Base-by-base conservation (phyloP, 768 basidiomycete genomes). In the Termitomyces titanicus region DNA sequence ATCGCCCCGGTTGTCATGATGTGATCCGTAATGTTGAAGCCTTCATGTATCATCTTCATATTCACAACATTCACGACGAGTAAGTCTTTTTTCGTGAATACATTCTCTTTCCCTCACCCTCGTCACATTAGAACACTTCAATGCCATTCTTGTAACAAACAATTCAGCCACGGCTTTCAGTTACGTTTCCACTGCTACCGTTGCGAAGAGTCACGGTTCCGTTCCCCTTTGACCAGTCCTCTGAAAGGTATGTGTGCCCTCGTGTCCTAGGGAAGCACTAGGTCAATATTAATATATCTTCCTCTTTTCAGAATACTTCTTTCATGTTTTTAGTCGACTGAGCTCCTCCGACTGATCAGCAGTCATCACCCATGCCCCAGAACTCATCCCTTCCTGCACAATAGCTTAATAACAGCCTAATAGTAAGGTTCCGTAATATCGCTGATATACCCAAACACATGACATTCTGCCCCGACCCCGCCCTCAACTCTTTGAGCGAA, bases 1-100 rank as follows among this genome's bases (percentile, higher is more conserved):
- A 70, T 24, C 74, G 79, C 35, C 63, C 70, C 33, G 79, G 73
- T 29, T 83, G 83, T 62, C 62, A 63, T 13, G 74, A 81, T 65
- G 68, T 72, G 8, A 61, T 83, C 20, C 64, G 67, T 5, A 68
- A 70, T 48, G 70, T 74, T 51, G 73, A 73, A 58, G 75, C 77
- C 18, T 70, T 83, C 47, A 75, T 75, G 60, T 79, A 72, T 61
- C 82, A 83, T 61, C 65, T 83, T 20, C 80, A 84, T 59, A 79
- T 83, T 46, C 83, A 83, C 64, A 78, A 81, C 58, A 75, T 83
- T 31, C 70, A 74, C 31, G 77, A 80, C 51, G 60, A 67, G 75
- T 76, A 54, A 39, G 70, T 66, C n/a, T 53, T 37, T n/a, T 17
- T 49, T 43, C 39, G 24, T 18, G 4, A 10, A 37, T 18, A 24